phyloP scores from a whole-genome alignment of 106 monocot species.

The Dactylorhiza incarnata region DNA sequence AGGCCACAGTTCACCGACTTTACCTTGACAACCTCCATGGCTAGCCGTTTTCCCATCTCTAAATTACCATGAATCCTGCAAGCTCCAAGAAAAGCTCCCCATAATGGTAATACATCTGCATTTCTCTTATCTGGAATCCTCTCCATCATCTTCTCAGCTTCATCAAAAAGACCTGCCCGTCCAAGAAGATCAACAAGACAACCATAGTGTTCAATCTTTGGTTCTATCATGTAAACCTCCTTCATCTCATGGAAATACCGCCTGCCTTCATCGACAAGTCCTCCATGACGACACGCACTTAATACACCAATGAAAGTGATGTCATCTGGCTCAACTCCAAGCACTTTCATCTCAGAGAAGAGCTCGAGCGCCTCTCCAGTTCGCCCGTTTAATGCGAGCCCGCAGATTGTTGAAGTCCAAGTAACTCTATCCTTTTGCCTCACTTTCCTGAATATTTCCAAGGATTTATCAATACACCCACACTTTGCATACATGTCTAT shows the following conservation, averaged over 20 bases:
- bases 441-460: slow-evolving; percentile 28
- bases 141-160: slow-evolving; percentile 40
- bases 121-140: slow-evolving; percentile 9
- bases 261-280: slow-evolving; percentile 52
- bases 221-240: slow-evolving; percentile 26
- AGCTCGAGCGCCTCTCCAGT: slow-evolving; percentile 27
- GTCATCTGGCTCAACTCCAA: slow-evolving; percentile 35
- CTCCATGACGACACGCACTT: slow-evolving; percentile 54
- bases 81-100: slow-evolving; percentile 49
- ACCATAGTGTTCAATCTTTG: slow-evolving; percentile 47
- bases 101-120: slow-evolving; percentile 26
- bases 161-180: slow-evolving; percentile 40
- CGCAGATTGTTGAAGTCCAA: slow-evolving; percentile 48
- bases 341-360: slow-evolving; percentile 34
- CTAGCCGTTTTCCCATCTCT: slow-evolving; percentile 16
- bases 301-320: slow-evolving; percentile 58
- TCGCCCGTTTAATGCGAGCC: slow-evolving; percentile 40
- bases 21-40: slow-evolving; percentile 5
- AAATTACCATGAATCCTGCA: slow-evolving; percentile 43
- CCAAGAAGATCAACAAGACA: slow-evolving; percentile 63
- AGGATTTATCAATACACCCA: slow-evolving; percentile 30
- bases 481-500: slow-evolving; percentile 51
- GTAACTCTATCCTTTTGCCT: slow-evolving; percentile 21
- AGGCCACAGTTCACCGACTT: slow-evolving; percentile 19
- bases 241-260: slow-evolving; percentile 34